A percentile compares a stretch with the other conserved stretches of the same genome.
Evolutionary conservation across 208 protist genomes (phyloP).

Genomic region (Naegleria fowleri): DNA sequence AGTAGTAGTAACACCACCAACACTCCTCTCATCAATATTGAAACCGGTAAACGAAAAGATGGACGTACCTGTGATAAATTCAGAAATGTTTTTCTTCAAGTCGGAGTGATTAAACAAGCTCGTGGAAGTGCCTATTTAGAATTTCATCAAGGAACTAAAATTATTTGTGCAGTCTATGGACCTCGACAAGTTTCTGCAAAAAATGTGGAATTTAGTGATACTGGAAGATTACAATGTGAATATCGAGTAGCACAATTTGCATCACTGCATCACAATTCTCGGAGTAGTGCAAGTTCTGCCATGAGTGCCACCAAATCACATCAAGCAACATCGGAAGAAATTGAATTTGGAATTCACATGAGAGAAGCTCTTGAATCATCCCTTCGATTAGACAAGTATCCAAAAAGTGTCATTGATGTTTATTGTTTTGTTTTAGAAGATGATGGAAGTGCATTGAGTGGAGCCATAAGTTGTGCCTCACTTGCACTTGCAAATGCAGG

Average conservation of each 20-base stretch:
- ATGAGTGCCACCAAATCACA: background rate
- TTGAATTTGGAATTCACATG: conserved; percentile 28
- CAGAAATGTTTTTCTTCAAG: conserved; percentile 25
- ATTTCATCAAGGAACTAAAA: conserved; percentile 36
- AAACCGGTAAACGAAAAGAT: conserved; percentile 18
- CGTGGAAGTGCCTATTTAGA: conserved; percentile 44
- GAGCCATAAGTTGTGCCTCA: conserved; percentile 37
- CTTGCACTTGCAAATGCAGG: conserved; percentile 45
- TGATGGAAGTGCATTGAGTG: conserved; percentile 27
- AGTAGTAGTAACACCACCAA: background rate
- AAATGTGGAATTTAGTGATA: conserved; percentile 32
- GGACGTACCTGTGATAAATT: conserved; percentile 9
- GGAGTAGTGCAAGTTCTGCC: background rate
- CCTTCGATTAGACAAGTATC: conserved; percentile 35
- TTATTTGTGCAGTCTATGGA: conserved; percentile 46
- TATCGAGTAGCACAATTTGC: conserved; percentile 37
- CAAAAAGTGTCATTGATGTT: conserved; percentile 45
- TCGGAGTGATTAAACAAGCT: conserved; percentile 28
- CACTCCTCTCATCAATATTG: background rate
- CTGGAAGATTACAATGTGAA: conserved; percentile 32
- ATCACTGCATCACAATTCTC: background rate
- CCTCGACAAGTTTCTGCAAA: conserved; percentile 30
- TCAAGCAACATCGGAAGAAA: background rate
- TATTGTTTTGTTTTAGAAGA: conserved; percentile 43
- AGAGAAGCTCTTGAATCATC: conserved; percentile 34